These are phyloP conservation scores for Botrytis fabae DNA, from an alignment of 2,329 filamentous ascomycete species.

Conservation along the genomic window DNA sequence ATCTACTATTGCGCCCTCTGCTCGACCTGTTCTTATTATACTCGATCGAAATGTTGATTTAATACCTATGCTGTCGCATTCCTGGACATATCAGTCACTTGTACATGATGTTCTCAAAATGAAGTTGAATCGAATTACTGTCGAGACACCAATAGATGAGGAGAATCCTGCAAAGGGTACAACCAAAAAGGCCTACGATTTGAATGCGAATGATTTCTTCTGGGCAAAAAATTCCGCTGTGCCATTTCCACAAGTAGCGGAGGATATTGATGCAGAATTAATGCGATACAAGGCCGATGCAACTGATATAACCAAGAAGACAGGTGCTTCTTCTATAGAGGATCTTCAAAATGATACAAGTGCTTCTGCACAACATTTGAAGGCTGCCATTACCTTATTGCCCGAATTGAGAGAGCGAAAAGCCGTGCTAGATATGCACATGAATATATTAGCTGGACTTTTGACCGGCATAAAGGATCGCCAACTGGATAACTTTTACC, in stretches of 20 bases:
- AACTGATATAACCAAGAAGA: slow-evolving; percentile 91
- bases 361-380: slow-evolving; percentile 89
- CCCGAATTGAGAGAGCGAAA: slow-evolving; percentile 93
- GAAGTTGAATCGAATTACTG: slow-evolving; percentile 90
- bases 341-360: slow-evolving; percentile 88
- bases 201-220: slow-evolving; percentile 90
- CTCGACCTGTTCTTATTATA: slow-evolving; percentile 86
- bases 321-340: slow-evolving; percentile 87
- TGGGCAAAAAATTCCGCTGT: slow-evolving; percentile 90
- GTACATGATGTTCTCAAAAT: slow-evolving; percentile 76
- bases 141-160: slow-evolving; percentile 81
- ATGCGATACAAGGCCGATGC: slow-evolving; percentile 95
- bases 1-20: slow-evolving; percentile 61
- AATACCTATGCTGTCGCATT: slow-evolving; percentile 98
- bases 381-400: slow-evolving; percentile 89
- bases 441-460: slow-evolving; percentile 88
- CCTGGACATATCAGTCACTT: slow-evolving; percentile 84
- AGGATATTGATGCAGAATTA: slow-evolving; percentile 92
- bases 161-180: slow-evolving; percentile 69
- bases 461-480: slow-evolving; percentile 84
- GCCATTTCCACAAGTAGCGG: slow-evolving; percentile 93
- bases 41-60: slow-evolving; percentile 95
- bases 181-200: slow-evolving; percentile 87
- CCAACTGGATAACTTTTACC: slow-evolving; percentile 94
- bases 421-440: slow-evolving; percentile 93